Evolutionary conservation across 2,329 filamentous ascomycete species (phyloP).

Genomic region (Elsinoe arachidis): DNA sequence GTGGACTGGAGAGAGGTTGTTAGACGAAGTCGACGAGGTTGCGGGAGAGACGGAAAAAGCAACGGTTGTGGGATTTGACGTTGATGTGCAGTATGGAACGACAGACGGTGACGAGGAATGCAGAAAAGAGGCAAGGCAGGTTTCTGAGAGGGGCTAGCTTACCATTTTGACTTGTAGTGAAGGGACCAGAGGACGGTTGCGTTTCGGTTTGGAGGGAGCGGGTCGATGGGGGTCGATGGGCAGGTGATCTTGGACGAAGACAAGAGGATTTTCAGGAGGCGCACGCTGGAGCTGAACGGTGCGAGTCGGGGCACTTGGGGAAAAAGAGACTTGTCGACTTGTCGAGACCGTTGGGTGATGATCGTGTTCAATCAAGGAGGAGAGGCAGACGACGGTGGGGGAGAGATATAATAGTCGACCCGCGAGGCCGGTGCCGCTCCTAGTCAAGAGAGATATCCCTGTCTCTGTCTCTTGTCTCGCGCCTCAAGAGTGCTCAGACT

Average conservation of each 20-base stretch:
- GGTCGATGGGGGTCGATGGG: background rate
- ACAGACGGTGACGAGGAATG: slow-evolving; percentile 6
- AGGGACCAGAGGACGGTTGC: background rate
- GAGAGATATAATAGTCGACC: background rate
- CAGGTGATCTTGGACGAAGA: background rate
- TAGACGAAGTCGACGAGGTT: background rate
- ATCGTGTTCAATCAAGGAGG: background rate
- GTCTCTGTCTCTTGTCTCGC: background rate
- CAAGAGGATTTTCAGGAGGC: slow-evolving; percentile 13
- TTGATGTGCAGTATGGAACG: background rate
- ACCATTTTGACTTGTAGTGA: slow-evolving; percentile 9
- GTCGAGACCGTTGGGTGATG: background rate
- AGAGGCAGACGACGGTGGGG: background rate
- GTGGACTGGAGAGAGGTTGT: background rate
- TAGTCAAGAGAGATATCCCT: background rate
- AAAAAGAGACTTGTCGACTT: background rate
- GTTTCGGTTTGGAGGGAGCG: slow-evolving; percentile 1
- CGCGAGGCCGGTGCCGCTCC: background rate
- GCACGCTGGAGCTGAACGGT: slow-evolving; percentile 15
- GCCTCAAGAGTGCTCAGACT: too few species aligned
- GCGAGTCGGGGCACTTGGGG: background rate
- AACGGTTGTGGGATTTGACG: background rate
- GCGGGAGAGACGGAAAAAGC: slow-evolving; percentile 10
- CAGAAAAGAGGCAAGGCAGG: background rate
- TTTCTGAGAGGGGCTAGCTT: slow-evolving; percentile 6